Evolutionary conservation across 2,329 filamentous ascomycete genomes (phyloP).

Genomic region (Cadophora sp.): DNA sequence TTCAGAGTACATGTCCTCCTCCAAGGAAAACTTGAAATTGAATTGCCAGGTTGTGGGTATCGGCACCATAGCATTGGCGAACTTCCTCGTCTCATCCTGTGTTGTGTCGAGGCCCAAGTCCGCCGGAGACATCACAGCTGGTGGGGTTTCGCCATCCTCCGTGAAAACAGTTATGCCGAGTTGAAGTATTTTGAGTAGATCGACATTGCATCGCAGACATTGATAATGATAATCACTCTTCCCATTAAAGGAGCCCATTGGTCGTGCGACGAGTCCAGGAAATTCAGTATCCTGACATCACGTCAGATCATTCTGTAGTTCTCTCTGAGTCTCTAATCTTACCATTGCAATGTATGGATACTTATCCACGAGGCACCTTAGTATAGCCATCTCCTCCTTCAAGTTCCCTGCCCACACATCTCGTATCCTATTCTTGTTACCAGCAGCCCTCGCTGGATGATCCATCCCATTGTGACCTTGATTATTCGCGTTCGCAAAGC

Average conservation of each 20-base stretch:
- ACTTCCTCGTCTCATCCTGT: slow-evolving; percentile 50
- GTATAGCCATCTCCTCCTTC: slow-evolving; percentile 84
- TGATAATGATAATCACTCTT: slow-evolving; percentile 99
- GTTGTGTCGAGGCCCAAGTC: slow-evolving; percentile 48
- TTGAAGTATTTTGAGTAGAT: slow-evolving; percentile 96
- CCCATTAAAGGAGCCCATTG: slow-evolving; percentile 91
- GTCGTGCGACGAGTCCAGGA: slow-evolving; percentile 93
- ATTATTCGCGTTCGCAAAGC: slow-evolving; percentile 76
- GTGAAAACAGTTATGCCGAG: slow-evolving; percentile 95
- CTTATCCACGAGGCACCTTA: slow-evolving; percentile 84
- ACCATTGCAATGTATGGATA: slow-evolving; percentile 99
- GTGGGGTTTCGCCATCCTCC: slow-evolving; percentile 85
- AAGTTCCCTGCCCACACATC: slow-evolving; percentile 97
- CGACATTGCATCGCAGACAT: slow-evolving; percentile 94
- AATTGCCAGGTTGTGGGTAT: slow-evolving; percentile 97
- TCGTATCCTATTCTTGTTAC: slow-evolving; percentile 80
- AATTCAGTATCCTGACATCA: slow-evolving; percentile 87
- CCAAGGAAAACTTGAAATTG: slow-evolving; percentile 96
- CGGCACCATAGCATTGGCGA: slow-evolving; percentile 53
- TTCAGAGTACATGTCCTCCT: slow-evolving; percentile 97
- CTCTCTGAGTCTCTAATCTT: slow-evolving; percentile 47
- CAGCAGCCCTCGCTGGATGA: slow-evolving; percentile 61
- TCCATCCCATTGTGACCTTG: slow-evolving; percentile 62
- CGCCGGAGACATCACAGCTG: slow-evolving; percentile 62
- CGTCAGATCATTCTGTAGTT: slow-evolving; percentile 34